Percentiles rank a stretch among this genome's conserved stretches.
Evolutionary conservation across 768 basidiomycete species (phyloP).

Genomic region (Collybiopsis luxurians): DNA sequence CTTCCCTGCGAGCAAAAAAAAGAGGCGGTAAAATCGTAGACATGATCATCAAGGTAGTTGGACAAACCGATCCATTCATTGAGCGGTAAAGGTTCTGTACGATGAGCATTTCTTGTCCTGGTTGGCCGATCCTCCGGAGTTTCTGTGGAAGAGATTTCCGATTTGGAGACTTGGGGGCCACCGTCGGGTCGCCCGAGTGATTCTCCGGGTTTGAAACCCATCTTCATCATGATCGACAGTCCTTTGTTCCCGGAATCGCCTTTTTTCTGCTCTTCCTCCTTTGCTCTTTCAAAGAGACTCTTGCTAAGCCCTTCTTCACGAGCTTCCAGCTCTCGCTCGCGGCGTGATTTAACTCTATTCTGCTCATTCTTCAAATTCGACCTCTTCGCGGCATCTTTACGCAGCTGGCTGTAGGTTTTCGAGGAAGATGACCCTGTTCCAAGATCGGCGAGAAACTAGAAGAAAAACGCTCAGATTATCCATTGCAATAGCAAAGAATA

Average conservation of each 20-base stretch:
- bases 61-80: conserved; percentile 79
- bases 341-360: conserved; percentile 60
- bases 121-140: background rate
- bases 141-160: background rate
- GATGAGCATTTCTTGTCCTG: background rate
- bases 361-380: conserved; percentile 65
- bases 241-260: conserved; percentile 66
- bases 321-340: conserved; percentile 70
- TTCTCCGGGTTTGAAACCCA: conserved; percentile 88
- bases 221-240: conserved; percentile 88
- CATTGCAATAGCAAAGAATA: no score
- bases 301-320: conserved; percentile 75
- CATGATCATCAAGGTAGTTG: background rate
- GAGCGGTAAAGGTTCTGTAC: conserved; percentile 67
- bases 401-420: conserved; percentile 68
- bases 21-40: background rate
- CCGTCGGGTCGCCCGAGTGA: conserved; percentile 52
- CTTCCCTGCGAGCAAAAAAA: conserved; percentile 50
- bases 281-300: conserved; percentile 77
- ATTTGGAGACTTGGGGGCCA: conserved; percentile 4
- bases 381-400: conserved; percentile 60
- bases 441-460: conserved; percentile 51
- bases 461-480: no score
- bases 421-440: conserved; percentile 27
- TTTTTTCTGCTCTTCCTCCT: conserved; percentile 58